Percentiles rank a stretch among this genome's conserved stretches.
These are phyloP conservation scores for Entamoeba dispar DNA, from an alignment of 208 protist genomes.

Conservation along the genomic window DNA sequence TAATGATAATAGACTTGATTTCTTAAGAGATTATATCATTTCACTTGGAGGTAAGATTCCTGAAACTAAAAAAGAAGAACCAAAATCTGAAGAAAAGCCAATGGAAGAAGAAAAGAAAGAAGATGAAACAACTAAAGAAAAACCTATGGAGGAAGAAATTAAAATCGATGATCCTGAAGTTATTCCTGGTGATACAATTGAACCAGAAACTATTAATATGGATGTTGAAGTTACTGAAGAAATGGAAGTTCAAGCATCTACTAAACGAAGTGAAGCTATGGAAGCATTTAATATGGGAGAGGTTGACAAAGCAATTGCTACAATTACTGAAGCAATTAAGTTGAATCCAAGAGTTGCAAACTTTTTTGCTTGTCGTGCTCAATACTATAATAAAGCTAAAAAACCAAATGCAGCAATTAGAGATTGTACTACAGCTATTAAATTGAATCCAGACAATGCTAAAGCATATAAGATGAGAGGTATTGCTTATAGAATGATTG, in stretches of 20 bases:
- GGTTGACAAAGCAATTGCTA: background rate
- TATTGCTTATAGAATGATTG: conserved; percentile 44
- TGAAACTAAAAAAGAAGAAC: background rate
- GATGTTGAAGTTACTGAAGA: background rate
- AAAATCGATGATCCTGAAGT: background rate
- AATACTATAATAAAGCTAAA: conserved; percentile 50
- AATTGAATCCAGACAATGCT: conserved; percentile 48
- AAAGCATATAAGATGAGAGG: conserved; percentile 60
- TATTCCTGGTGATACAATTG: background rate
- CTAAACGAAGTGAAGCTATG: background rate
- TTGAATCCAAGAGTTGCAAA: background rate
- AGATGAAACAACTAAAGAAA: background rate
- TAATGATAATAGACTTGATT: background rate
- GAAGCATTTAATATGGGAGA: background rate
- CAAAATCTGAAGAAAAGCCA: background rate
- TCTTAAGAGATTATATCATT: background rate
- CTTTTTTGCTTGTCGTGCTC: conserved; percentile 39
- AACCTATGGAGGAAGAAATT: background rate
- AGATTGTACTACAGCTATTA: conserved; percentile 53
- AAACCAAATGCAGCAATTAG: conserved; percentile 42
- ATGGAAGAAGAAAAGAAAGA: background rate
- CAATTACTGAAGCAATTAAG: background rate
- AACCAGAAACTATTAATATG: background rate
- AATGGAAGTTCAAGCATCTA: background rate
- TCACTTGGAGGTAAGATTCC: background rate